Evolutionary conservation across 1,284 basidiomycete genomes (phyloP), one percentile per base, ranked within the genome.

Genomic region (Vanrija sp.): DNA sequence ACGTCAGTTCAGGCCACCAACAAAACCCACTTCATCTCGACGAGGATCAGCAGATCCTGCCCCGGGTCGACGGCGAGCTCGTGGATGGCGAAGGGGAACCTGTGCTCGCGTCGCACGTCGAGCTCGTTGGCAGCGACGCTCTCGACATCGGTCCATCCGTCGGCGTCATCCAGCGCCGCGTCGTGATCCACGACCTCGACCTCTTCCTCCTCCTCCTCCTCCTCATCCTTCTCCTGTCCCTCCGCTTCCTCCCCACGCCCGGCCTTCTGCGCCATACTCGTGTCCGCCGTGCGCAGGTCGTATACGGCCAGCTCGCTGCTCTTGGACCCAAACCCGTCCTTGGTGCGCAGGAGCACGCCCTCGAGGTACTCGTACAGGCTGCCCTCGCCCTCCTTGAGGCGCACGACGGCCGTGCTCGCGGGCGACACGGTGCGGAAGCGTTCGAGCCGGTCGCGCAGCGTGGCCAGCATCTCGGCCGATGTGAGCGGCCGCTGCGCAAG

Each of bases 41-140:
- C 73, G 0, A 72, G 55, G 0, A 76, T 64, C n/a, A 75, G 66
- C 26, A 77, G 52, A 48, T 77, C 72, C 51, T 71, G 68, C 9
- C 73, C 74, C 14, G 74, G 74, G 59, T 77, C 75, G 21, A 75
- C 72, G 0, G 74, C 71, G 48, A 77, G 65, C 44, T 77, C 75
- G 15, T 61, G 52, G 42, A 77, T 68, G n/a, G 64, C 58, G 49
- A 72, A 74, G 23, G 58, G 56, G 29, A 71, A 69, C 21, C 54
- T 58, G 26, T 67, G 62, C 16, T 55, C 46, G 44, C 65, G 60
- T 16, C 61, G 57, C 39, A 52, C 60, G 12, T 54, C 76, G 26
- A 77, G 77, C 38, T 79, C 80, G 1, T 75, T 68, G 34, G 65
- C 64, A 14, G 60, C 48, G 60, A 56, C 46, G 29, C 49, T 46